Evolutionary conservation across 2,329 filamentous ascomycete species (phyloP).

Genomic region (Epichloe coenophiala): DNA sequence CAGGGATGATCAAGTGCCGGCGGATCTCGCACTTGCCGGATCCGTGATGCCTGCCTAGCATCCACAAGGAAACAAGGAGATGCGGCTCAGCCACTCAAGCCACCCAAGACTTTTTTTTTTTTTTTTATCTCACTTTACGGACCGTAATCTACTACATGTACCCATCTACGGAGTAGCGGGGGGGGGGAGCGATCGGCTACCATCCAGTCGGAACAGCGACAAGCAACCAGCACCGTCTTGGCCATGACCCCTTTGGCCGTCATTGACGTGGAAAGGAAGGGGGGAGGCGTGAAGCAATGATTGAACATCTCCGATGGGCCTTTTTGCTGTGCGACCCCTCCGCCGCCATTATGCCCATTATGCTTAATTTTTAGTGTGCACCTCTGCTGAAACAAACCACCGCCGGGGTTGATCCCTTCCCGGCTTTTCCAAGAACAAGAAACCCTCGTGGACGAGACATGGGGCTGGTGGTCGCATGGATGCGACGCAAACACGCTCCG

Average conservation of each 20-base stretch:
- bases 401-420: neutral
- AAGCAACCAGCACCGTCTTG: too few relatives aligned
- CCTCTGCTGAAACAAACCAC: neutral
- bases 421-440: neutral
- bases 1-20: too few relatives aligned
- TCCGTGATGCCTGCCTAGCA: too few relatives aligned
- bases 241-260: too few relatives aligned
- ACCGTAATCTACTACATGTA: too few relatives aligned
- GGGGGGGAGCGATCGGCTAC: neutral
- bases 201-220: neutral
- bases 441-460: neutral
- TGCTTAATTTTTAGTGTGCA: constrained; percentile 1
- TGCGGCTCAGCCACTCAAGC: neutral
- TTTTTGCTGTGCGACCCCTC: neutral
- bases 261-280: too few relatives aligned
- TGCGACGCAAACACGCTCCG: neutral
- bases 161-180: too few relatives aligned
- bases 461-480: too few relatives aligned
- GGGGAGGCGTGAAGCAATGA: too few relatives aligned
- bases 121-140: too few relatives aligned
- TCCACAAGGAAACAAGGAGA: too few relatives aligned
- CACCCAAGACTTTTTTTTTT: neutral
- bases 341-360: neutral
- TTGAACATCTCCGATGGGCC: neutral
- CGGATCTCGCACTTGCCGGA: too few relatives aligned